Evolutionary conservation across 306 rosid genomes (phyloP), one percentile per base, ranked within the genome.

Genomic region (Vachellia pachyceras): DNA sequence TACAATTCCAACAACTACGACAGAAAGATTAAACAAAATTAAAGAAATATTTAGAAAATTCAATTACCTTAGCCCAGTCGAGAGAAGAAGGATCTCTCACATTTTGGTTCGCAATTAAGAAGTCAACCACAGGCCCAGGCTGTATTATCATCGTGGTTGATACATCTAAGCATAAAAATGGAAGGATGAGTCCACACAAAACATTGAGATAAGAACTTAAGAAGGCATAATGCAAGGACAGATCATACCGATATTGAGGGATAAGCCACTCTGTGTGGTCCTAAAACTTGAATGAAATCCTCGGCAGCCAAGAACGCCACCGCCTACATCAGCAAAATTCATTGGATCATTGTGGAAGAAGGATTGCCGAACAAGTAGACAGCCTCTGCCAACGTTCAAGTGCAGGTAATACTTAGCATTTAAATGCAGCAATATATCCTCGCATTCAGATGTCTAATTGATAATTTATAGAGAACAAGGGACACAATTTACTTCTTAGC

Each of bases 251-350:
- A 95, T 93, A 49, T 95, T 95, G 15, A 95, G 87, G 2, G 99
- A 93, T 75, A 95, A 84, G 55, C 99, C 99, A 75, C 91, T 88
- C 89, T 95, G 99, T 25, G 98, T 87, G 18, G 98, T 83, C 83
- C 99, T 93, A 64, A 95, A 93, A 76, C 99, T 95, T 7, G 98
- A 93, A 73, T 95, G 99, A 80, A 95, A 93, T 58, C 99, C 99
- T 76, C 97, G 82, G 49, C 99, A 93, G 23, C 99, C 99, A 5
- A 93, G 94, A 52, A 95, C 98, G 3, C 99, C 99, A 25, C 98
- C 98, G 12, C 98, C 99, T 0, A 95, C 98, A 63, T 93, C 98
- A 15, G 92, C 88, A 69, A 88, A 95, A 85, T 82, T 88, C 29
- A n/a, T 86, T 0, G 96, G 90, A 77, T 95, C 90, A 61, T 95